phyloP scores from a whole-genome alignment of 1,284 basidiomycete species.

The Megacollybia platyphylla region DNA sequence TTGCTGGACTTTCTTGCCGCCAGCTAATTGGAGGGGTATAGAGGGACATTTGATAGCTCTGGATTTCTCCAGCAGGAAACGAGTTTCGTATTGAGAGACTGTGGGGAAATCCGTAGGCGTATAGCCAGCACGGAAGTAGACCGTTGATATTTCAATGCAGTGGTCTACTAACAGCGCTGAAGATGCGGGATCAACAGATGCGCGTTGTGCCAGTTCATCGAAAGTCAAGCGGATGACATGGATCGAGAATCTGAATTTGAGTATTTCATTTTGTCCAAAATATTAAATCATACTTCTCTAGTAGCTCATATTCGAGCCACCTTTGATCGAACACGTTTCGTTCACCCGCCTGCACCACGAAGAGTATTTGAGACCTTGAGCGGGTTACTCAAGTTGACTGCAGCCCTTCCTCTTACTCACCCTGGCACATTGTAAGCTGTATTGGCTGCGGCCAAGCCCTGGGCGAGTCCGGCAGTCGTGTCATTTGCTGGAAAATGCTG shows the following conservation, averaged over 20 bases:
- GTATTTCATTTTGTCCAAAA: not conserved
- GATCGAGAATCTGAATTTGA: conserved; percentile 48
- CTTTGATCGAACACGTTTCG: conserved; percentile 96
- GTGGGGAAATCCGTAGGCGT: conserved; percentile 73
- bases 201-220: conserved; percentile 43
- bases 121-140: conserved; percentile 88
- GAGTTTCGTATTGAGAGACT: conserved; percentile 48
- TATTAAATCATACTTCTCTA: conserved; percentile 45
- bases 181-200: conserved; percentile 31
- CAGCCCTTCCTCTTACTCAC: conserved; percentile 19
- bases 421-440: conserved; percentile 49
- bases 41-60: conserved; percentile 89
- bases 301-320: conserved; percentile 76
- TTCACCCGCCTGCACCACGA: conserved; percentile 84
- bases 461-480: conserved; percentile 58
- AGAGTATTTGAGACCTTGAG: conserved; percentile 62
- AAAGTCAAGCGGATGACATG: conserved; percentile 68
- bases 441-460: conserved; percentile 76
- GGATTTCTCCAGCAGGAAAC: conserved; percentile 69
- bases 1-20: conserved; percentile 94
- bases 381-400: not conserved
- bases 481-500: conserved; percentile 67
- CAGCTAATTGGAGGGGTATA: conserved; percentile 86
- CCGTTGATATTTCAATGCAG: conserved; percentile 59
- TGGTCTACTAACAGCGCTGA: conserved; percentile 30